Percentiles rank a stretch among this genome's conserved stretches.
Evolutionary conservation across 2,329 filamentous ascomycete genomes (phyloP).

Genomic region (Myotisia sp.): DNA sequence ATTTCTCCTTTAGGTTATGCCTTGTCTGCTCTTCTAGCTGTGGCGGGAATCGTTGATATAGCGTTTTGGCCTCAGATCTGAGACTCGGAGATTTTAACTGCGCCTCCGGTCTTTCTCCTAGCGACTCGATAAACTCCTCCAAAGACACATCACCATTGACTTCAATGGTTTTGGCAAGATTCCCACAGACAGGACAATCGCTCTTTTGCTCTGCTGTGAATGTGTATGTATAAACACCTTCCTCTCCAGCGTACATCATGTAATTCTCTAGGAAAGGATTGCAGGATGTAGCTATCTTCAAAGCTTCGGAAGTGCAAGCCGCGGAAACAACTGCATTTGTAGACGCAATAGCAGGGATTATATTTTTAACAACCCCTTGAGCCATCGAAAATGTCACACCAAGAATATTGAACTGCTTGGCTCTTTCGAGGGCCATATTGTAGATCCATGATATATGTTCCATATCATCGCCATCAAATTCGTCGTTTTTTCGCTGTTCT

Average conservation of each 20-base stretch:
- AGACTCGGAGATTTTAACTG: conserved; percentile 91
- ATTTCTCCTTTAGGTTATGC: conserved; percentile 63
- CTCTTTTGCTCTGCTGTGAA: conserved; percentile 89
- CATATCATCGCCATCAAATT: conserved; percentile 87
- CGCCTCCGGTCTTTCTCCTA: conserved; percentile 70
- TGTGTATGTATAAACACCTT: conserved; percentile 91
- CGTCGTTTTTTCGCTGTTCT: conserved; percentile 63
- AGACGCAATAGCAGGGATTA: conserved; percentile 94
- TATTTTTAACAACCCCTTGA: conserved; percentile 97
- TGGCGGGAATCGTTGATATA: conserved; percentile 79
- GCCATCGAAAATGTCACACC: conserved; percentile 93
- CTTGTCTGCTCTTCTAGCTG: conserved; percentile 73
- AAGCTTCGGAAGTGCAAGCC: conserved; percentile 88
- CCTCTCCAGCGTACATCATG: conserved; percentile 99
- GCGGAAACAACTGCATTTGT: conserved; percentile 96
- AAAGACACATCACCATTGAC: conserved; percentile 60
- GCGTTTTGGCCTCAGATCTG: conserved; percentile 61
- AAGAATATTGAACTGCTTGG: conserved; percentile 73
- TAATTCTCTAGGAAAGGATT: conserved; percentile 83
- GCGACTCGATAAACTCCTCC: conserved; percentile 68
- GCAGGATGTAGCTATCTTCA: conserved; percentile 76
- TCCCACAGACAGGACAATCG: conserved; percentile 89
- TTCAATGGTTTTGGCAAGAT: conserved; percentile 58
- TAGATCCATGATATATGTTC: conserved; percentile 97
- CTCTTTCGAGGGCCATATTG: conserved; percentile 64